Evolutionary conservation across 495 filamentous ascomycete genomes (phyloP).

Genomic region (Entonaema liquescens): DNA sequence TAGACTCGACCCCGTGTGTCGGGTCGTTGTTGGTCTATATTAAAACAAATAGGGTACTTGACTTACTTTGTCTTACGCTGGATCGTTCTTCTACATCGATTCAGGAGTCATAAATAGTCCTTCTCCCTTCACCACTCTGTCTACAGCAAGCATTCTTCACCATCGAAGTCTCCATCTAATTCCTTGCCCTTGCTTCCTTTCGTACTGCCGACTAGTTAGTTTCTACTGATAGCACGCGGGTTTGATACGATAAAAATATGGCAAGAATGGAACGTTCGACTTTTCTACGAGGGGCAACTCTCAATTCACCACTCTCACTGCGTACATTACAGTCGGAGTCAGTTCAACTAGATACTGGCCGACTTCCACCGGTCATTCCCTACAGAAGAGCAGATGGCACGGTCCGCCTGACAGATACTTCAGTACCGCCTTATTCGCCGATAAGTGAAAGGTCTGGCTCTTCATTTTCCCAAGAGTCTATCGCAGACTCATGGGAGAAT

Average conservation of each 20-base stretch:
- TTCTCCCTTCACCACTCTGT: conserved; percentile 28
- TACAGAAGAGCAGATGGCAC: conserved; percentile 1
- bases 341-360: conserved; percentile 10
- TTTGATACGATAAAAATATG: conserved; percentile 23
- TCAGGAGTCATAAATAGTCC: conserved; percentile 39
- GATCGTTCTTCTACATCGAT: conserved; percentile 24
- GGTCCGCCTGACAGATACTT: background rate
- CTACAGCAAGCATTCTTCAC: conserved; percentile 9
- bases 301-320: conserved; percentile 7
- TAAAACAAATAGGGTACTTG: conserved; percentile 35
- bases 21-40: conserved; percentile 42
- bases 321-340: conserved; percentile 18
- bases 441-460: conserved; percentile 31
- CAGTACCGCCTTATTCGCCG: conserved; percentile 23
- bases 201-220: conserved; percentile 1
- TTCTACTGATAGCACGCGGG: conserved; percentile 15
- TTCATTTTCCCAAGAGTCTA: conserved; percentile 32
- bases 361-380: background rate
- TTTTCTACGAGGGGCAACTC: background rate
- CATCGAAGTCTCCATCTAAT: background rate
- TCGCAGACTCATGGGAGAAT: conserved; percentile 22
- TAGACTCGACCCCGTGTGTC: conserved; percentile 32
- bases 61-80: conserved; percentile 18
- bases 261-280: conserved; percentile 22
- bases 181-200: conserved; percentile 23